Base-by-base conservation (phyloP, 2,329 filamentous ascomycete genomes). In the Ceratocystis cacaofunesta region DNA sequence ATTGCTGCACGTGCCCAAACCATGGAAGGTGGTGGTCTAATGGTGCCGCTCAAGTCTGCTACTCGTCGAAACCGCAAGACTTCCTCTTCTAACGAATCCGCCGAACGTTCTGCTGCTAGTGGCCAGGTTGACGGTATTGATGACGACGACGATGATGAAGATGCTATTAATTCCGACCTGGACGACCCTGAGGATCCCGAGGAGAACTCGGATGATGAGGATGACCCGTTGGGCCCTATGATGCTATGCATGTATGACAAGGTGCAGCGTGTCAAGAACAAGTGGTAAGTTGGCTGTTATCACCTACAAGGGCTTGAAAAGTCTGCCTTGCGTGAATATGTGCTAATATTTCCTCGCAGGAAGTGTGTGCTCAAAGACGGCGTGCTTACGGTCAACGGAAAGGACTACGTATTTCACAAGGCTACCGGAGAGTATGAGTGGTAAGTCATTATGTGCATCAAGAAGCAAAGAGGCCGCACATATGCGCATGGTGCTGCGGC, bases 191-290 rank as follows among this genome's bases (percentile, higher is more conserved):
- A 97, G 68, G 94, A 97, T 68, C 86, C 90, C 10, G 77, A 85
- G 19, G 86, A 89, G 36, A 90, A 94, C 28, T 89, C 92, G 28
- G 90, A 94, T 43, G 92, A 94, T 62, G 89, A 91, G 15, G 90
- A 95, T 68, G 92, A 95, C 55, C 84, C 86, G 44, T 83, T 88
- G 69, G 86, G 87, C 1, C 89, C 95, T 70, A 92, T 95, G 73
- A 97, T 99, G 89, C 85, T 99, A 50, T 99, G 94, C 79, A 96
- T 95, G 74, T 99, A 99, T 74, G 94, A 99, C 79, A 99, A 99
- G 79, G 94, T 99, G 8, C 92, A 97, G 77, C 84, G 94, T 61
- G 94, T 97, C 72, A 99, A 99, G 85, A 99, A 97, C 78, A 99
- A 94, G 84, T 94, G 89, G 89, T 86, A 74, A 63, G 80, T 76